Conservation (phyloP, 805 yeast species). For the Candida boidinii region DNA sequence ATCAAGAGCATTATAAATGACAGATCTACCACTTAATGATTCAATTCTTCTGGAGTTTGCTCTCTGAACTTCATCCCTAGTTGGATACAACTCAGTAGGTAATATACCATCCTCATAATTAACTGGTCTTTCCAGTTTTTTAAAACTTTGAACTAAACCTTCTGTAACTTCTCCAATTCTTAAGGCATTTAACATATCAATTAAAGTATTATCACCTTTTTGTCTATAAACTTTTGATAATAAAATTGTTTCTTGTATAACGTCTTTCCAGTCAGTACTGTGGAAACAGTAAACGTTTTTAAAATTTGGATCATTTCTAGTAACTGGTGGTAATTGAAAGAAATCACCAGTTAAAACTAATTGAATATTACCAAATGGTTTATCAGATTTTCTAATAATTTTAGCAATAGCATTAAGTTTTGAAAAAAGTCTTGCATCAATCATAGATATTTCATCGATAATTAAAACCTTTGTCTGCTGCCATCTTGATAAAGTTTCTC, state of each 20-base stretch:
- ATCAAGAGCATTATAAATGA: conserved; percentile 40
- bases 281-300: conserved; percentile 62
- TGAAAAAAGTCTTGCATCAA: conserved; percentile 69
- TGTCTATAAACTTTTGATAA: conserved; percentile 84
- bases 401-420: conserved; percentile 69
- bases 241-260: conserved; percentile 57
- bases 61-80: conserved; percentile 73
- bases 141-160: conserved; percentile 40
- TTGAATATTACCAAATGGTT: conserved; percentile 94
- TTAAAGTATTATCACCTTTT: conserved; percentile 65
- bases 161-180: conserved; percentile 60
- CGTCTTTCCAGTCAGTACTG: conserved; percentile 56
- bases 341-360: conserved; percentile 90
- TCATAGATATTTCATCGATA: conserved; percentile 92
- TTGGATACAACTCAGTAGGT: conserved; percentile 87
- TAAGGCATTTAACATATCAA: conserved; percentile 72
- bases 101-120: conserved; percentile 62
- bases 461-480: conserved; percentile 57
- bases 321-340: conserved; percentile 91
- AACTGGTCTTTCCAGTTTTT: conserved; percentile 47
- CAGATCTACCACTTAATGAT: conserved; percentile 37
- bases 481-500: conserved; percentile 50
- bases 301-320: conserved; percentile 22
- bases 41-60: conserved; percentile 55
- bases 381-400: conserved; percentile 31